A percentile compares a stretch with the other conserved stretches of the same genome.
phyloP scores from a whole-genome alignment of 441 rosid species.

The Pelargonium myrrhifolium region DNA sequence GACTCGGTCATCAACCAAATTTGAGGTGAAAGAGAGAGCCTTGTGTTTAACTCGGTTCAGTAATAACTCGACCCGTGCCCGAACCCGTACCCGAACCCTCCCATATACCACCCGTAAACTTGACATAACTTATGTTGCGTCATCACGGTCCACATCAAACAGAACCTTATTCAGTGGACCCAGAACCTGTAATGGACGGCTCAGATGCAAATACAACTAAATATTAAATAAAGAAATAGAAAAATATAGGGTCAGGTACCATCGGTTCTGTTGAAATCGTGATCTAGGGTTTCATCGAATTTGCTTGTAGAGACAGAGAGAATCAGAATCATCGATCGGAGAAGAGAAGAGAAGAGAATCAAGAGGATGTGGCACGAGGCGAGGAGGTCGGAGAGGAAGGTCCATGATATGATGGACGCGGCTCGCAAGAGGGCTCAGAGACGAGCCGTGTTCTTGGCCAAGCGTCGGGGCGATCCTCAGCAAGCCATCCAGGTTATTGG shows the following conservation, averaged over 20 bases:
- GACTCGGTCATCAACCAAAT: too few relatives aligned
- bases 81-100: too few relatives aligned
- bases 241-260: too few relatives aligned
- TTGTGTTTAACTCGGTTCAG: too few relatives aligned
- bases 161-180: not conserved
- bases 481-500: slow-evolving; percentile 75
- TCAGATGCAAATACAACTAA: not conserved
- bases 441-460: slow-evolving; percentile 77
- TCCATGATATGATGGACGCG: slow-evolving; percentile 98
- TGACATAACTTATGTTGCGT: not conserved
- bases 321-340: not conserved
- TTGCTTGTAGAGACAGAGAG: not conserved
- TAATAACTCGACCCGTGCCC: too few relatives aligned
- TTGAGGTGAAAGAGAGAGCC: too few relatives aligned
- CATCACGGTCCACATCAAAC: not conserved
- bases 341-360: not conserved
- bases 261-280: too few relatives aligned
- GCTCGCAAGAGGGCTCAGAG: slow-evolving; percentile 96
- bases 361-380: slow-evolving; percentile 95
- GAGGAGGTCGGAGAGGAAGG: slow-evolving; percentile 90
- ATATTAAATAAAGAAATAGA: too few relatives aligned
- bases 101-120: too few relatives aligned
- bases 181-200: not conserved
- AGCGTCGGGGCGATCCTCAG: slow-evolving; percentile 91
- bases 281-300: slow-evolving; percentile 21